Evolutionary conservation across 116 monocot species (phyloP), one percentile per base, ranked within the genome.

Genomic region (Cymodocea nodosa): DNA sequence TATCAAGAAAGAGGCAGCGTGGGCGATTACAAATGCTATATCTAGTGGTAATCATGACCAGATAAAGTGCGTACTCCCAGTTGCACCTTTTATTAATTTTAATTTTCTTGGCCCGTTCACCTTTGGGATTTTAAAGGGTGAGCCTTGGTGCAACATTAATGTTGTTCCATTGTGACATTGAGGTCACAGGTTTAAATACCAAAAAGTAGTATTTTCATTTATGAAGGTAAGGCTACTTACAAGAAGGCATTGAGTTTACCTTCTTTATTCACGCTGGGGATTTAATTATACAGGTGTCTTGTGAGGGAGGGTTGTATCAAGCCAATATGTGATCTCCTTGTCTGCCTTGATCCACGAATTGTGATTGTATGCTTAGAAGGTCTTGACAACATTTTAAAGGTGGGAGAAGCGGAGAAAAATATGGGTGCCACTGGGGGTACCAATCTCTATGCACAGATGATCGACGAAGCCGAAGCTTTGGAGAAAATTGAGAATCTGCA

Each of bases 401-500:
- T 84, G 52, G 88, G 88, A 0, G 81, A 88, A 68, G 81, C 74
- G 10, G 84, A 84, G 53, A 84, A 84, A 61, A 75, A 76, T 59
- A 7, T 62, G 14, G 83, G 83, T 9, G 22, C 53, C 14, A 66
- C 75, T 11, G 79, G 63, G 19, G 82, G 71, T 20, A 78, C 80
- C 12, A 92, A 92, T 44, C n/a, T 70, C 13, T 85, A 78, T 52
- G 87, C 80, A 7, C 84, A 82, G 52, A 67, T 87, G 80, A 84
- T 92, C 40, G 84, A 92, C 12, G 92, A 92, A 30, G 78, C 78
- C 4, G 87, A 92, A 63, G 92, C 82, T 6, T 40, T 87, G 24
- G 92, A 92, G 66, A 84, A 92, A 76, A 87, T 92, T 35, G 87
- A 92, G 78, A 78, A 75, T 50, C 76, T 92, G 17, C 85, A 85